Conservation (phyloP, 2,329 filamentous ascomycete species). For the Drechmeria coniospora region DNA sequence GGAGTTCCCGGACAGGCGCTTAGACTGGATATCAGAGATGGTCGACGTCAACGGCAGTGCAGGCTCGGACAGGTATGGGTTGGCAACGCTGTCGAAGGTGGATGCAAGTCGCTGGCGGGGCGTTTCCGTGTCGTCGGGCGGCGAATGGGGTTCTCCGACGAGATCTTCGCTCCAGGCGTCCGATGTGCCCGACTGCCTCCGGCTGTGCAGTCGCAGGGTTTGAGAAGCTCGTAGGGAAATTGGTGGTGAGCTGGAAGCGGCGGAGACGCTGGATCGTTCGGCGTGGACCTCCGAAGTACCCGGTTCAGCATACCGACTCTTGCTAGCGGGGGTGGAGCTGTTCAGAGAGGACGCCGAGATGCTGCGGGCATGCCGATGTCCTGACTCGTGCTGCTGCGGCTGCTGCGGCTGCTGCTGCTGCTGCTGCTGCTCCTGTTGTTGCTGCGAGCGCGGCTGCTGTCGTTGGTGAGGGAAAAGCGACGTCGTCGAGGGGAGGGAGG, state of each 20-base stretch:
- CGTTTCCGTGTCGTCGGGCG: conserved; percentile 33
- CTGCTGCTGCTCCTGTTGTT: conserved; percentile 5
- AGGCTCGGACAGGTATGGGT: conserved; percentile 30
- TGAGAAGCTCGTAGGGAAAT: conserved; percentile 26
- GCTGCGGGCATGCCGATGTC: conserved; percentile 20
- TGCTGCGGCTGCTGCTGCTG: neutral
- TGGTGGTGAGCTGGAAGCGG: conserved; percentile 36
- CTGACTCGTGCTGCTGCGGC: conserved; percentile 7
- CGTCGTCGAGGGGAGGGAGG: neutral
- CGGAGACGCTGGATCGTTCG: conserved; percentile 46
- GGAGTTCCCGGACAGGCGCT: conserved; percentile 59
- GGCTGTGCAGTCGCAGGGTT: conserved; percentile 23
- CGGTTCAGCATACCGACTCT: conserved; percentile 43
- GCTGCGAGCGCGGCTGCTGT: neutral
- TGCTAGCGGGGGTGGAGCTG: conserved; percentile 25
- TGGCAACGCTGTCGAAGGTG: conserved; percentile 11
- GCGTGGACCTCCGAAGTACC: conserved; percentile 41
- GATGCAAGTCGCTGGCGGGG: conserved; percentile 25
- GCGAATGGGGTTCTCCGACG: conserved; percentile 22
- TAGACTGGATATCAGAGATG: conserved; percentile 36
- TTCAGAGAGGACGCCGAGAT: conserved; percentile 29
- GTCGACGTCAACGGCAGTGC: conserved; percentile 30
- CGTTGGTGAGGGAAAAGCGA: conserved; percentile 1
- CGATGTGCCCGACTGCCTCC: conserved; percentile 26
- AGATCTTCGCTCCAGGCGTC: conserved; percentile 25